Conservation (phyloP, 1,284 basidiomycete species). For the Cryptococcus sp. region DNA sequence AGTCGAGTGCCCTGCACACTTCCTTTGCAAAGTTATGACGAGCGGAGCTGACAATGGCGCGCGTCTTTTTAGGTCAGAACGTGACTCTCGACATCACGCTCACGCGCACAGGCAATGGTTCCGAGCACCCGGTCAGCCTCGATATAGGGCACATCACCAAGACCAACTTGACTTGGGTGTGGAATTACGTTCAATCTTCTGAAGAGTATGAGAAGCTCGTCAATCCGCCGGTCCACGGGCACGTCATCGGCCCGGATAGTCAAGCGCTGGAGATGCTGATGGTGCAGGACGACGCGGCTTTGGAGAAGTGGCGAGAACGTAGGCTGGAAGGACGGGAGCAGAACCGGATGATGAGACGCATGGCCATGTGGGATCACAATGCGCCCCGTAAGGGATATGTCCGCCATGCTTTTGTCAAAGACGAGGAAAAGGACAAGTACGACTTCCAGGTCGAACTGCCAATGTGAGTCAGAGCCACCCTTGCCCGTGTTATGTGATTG, state of each 20-base stretch:
- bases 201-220: constrained; percentile 10
- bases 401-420: constrained; percentile 17
- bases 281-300: constrained; percentile 1
- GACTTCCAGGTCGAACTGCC: constrained; percentile 16
- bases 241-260: background rate
- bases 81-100: constrained; percentile 23
- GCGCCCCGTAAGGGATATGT: background rate
- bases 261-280: background rate
- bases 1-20: background rate
- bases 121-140: constrained; percentile 24
- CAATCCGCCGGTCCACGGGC: background rate
- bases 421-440: constrained; percentile 8
- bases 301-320: background rate
- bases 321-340: background rate
- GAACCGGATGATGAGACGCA: background rate
- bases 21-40: no score
- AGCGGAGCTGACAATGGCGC: background rate
- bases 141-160: constrained; percentile 3
- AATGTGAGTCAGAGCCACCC: constrained; percentile 6
- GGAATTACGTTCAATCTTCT: constrained; percentile 5
- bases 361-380: background rate
- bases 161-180: constrained; percentile 17
- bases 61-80: constrained; percentile 8
- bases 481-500: background rate
- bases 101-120: constrained; percentile 25